Percentiles rank a stretch among this genome's conserved stretches.
phyloP scores from a whole-genome alignment of 148 eudicot genomes.

The Rhododendron molle region DNA sequence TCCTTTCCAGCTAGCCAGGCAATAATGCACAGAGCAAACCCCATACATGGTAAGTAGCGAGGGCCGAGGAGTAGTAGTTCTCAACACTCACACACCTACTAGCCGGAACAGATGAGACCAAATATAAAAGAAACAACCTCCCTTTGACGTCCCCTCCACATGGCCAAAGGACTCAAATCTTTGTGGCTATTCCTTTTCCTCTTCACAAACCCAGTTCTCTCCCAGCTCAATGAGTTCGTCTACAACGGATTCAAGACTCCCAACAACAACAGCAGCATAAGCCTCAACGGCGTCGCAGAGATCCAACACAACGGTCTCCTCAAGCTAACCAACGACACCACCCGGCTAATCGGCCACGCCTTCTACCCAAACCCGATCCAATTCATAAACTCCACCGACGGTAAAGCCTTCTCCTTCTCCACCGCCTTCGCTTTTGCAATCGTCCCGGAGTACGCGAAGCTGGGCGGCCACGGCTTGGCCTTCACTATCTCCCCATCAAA shows the following conservation, averaged over 20 bases:
- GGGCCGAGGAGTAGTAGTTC: neutral
- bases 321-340: conserved; percentile 44
- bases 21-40: neutral
- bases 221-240: conserved; percentile 39
- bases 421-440: conserved; percentile 70
- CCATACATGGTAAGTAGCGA: neutral
- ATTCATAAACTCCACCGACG: conserved; percentile 41
- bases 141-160: conserved; percentile 1
- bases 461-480: conserved; percentile 89
- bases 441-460: conserved; percentile 50
- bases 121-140: neutral
- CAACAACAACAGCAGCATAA: conserved; percentile 34
- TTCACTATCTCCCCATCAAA: conserved; percentile 49
- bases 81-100: neutral
- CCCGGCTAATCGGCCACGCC: conserved; percentile 60
- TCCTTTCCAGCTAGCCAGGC: neutral
- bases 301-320: conserved; percentile 50
- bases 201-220: conserved; percentile 21
- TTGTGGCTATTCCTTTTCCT: conserved; percentile 28
- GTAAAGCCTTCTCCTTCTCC: conserved; percentile 58
- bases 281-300: conserved; percentile 45
- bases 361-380: conserved; percentile 46
- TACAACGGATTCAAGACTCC: conserved; percentile 53
- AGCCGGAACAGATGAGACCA: neutral
- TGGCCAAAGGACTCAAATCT: conserved; percentile 17